Evolutionary conservation across 257 asterid genomes (phyloP), one percentile per base, ranked within the genome.

Genomic region (Ligustrum vulgare): DNA sequence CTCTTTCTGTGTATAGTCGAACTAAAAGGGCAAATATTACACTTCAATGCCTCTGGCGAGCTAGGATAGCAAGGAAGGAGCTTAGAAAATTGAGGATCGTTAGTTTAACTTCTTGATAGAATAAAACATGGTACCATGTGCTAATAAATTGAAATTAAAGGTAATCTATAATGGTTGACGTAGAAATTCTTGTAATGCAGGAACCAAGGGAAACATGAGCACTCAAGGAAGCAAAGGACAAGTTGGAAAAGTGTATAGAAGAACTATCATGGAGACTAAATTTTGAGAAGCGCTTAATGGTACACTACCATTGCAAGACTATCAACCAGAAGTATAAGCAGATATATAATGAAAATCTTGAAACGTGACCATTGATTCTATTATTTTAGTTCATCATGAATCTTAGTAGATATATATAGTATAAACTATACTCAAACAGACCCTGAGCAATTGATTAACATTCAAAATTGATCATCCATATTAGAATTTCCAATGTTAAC

Each of bases 201-300:
- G 97, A 81, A 81, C 97, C 98, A 78, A 89, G 98, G 78, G 98
- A 94, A 69, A 87, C 98, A 23, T 96, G 98, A 66, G 97, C 97
- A 67, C 91, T 94, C 69, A 91, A 87, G 85, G 98, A 92, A 89
- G 98, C 96, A 12, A 94, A 94, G 84, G 97, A 90, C 87, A 94
- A 92, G 87, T 89, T 94, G 72, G 98, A 92, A 79, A 92, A 92
- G 84, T 93, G 96, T 23, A 97, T 94, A 2, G 97, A 92, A 58
- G 98, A 94, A 87, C 87, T 94, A 31, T 89, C 98, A 22, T 92
- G 97, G 98, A 81, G 97, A 83, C 75, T 94, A 73, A 96, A 94
- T 72, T 81, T 94, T 39, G 98, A 94, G 86, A 94, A 90, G 87
- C 96, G 90, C 86, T 81, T 90, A 60, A 82, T 97, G 79, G 98